A percentile compares a stretch with the other conserved stretches of the same genome.
Evolutionary conservation across 2,329 filamentous ascomycete genomes (phyloP).

Genomic region (Xylaria multiplex): DNA sequence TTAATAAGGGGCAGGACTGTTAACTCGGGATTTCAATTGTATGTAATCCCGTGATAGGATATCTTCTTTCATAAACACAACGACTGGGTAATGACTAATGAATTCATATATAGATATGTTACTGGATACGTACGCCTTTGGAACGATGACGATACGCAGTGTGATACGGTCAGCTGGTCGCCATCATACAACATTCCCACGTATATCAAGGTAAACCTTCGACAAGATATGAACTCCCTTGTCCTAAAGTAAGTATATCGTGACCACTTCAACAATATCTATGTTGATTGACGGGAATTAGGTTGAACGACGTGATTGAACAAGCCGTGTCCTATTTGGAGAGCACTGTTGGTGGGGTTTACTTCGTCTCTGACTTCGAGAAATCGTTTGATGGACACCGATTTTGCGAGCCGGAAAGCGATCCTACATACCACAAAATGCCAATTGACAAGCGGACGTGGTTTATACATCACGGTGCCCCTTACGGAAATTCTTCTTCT

Average conservation of each 20-base stretch:
- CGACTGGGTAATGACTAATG: neutral
- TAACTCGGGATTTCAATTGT: constrained; percentile 16
- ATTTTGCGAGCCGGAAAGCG: constrained; percentile 10
- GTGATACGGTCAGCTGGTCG: constrained; percentile 10
- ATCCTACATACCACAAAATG: neutral
- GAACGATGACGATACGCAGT: constrained; percentile 10
- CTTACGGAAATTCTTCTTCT: neutral
- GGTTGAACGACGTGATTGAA: neutral
- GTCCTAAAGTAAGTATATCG: neutral
- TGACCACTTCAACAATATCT: neutral
- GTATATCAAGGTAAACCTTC: neutral
- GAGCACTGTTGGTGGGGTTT: neutral
- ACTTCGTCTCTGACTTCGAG: constrained; percentile 4
- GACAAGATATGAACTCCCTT: constrained; percentile 5
- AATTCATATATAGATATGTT: constrained; percentile 7
- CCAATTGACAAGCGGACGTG: constrained; percentile 13
- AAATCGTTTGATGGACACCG: constrained; percentile 9
- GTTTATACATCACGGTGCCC: neutral
- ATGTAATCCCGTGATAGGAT: neutral
- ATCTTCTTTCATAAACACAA: neutral
- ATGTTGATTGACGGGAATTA: neutral
- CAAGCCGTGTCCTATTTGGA: neutral
- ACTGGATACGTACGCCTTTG: constrained; percentile 1
- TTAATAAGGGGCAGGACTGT: neutral
- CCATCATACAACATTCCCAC: constrained; percentile 3